Base-by-base conservation (phyloP, 2,329 filamentous ascomycete genomes). In the Pyrenophora teres region DNA sequence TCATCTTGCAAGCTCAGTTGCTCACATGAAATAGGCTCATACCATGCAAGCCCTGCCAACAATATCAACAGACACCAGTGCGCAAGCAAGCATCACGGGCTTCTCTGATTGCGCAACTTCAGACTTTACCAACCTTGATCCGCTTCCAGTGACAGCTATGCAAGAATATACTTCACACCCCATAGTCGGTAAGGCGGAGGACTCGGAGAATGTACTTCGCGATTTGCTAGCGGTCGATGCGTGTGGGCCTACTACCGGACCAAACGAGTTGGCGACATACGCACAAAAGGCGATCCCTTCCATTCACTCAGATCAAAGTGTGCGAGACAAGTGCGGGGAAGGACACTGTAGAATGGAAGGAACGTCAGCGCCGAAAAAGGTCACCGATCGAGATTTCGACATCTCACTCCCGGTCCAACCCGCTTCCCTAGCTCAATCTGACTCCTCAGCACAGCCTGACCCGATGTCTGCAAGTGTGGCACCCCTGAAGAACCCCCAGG, bases 401-500 rank as follows among this genome's bases (percentile, higher is more conserved):
- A 31, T 30, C 27, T 13, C 27, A 30, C 7, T 9, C 27, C 27
- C 27, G 4, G 10, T 4, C 12, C 27, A 30, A 13, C 12, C 13
- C 18, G 25, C 32, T 32, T 38, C 30, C 15, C 30, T 40, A 23
- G 12, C 32, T 18, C 38, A 35, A 32, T 33, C 16, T 16, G 15
- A 42, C 15, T 31, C 21, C 27, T 19, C 12, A 3, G 19, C 19
- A 23, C 43, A 35, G 32, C 23, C n/a, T 21, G 36, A 33, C 10
- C 35, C 40, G 13, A 23, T 25, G n/a, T 3, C 41, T 9, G 12
- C 19, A 10, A 21, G 8, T 7, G 13, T 31, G 13, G 7, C 10
- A 16, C 61, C 31, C 61, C 59, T 52, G 38, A 70, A 71, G 62
- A 65, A 68, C 7, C 64, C 69, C 18, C 76, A 85, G 37, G 74